phyloP scores from a whole-genome alignment of 805 yeast species.

The Saitoella complicata region DNA sequence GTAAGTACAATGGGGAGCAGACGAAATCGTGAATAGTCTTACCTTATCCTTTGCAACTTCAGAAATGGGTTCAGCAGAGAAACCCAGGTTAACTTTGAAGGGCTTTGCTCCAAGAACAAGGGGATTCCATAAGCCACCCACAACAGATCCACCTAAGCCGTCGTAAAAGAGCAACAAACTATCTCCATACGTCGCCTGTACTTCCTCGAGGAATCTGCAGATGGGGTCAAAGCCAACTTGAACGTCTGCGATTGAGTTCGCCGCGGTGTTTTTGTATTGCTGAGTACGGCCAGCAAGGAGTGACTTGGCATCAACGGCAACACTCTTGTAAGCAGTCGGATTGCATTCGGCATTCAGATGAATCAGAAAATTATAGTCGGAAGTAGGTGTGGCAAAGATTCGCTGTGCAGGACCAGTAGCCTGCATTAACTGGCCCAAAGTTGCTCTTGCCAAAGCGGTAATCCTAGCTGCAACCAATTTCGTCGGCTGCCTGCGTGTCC shows the following conservation, averaged over 20 bases:
- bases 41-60: conserved; percentile 14
- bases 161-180: conserved; percentile 51
- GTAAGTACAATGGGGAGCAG: too few species aligned
- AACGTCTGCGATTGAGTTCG: conserved; percentile 24
- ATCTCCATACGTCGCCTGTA: conserved; percentile 48
- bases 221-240: conserved; percentile 1
- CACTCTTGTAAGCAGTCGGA: conserved; percentile 17
- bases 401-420: conserved; percentile 5
- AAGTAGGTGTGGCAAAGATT: conserved; percentile 24
- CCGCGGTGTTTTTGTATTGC: conserved; percentile 41
- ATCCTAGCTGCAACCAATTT: conserved; percentile 74
- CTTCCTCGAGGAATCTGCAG: conserved; percentile 33
- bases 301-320: conserved; percentile 13
- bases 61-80: conserved; percentile 47
- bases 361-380: conserved; percentile 57
- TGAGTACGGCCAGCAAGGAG: conserved; percentile 18
- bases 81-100: conserved; percentile 67
- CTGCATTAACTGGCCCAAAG: conserved; percentile 30
- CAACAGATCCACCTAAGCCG: conserved; percentile 41
- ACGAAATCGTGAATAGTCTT: conserved; percentile 2
- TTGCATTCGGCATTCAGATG: conserved; percentile 30
- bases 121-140: conserved; percentile 74
- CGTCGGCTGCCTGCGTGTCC: conserved; percentile 48
- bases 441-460: conserved; percentile 73
- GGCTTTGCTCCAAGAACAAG: conserved; percentile 39